phyloP scores from a whole-genome alignment of 495 filamentous ascomycete species.

The Penicillium malachiteum region DNA sequence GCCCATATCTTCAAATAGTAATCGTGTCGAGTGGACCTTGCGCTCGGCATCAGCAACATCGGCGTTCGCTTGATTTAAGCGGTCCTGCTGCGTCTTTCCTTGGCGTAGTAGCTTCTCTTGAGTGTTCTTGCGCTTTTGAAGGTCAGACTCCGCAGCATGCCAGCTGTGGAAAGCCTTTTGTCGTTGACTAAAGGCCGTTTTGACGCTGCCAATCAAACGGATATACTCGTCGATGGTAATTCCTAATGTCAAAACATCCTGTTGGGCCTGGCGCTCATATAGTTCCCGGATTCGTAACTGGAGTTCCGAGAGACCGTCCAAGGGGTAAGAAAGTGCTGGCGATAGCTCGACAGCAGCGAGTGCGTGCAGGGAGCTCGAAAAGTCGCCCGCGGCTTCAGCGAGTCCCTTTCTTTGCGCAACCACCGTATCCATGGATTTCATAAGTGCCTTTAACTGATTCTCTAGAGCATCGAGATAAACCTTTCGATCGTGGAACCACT shows the following conservation, averaged over 20 bases:
- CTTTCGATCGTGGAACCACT: conserved; percentile 98
- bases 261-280: conserved; percentile 94
- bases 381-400: conserved; percentile 88
- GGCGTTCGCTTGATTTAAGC: conserved; percentile 83
- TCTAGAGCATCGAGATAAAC: conserved; percentile 94
- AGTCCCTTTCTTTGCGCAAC: conserved; percentile 88
- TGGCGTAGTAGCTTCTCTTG: conserved; percentile 93
- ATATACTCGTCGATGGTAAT: conserved; percentile 99
- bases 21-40: conserved; percentile 83
- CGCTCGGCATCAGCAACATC: conserved; percentile 92
- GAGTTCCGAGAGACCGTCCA: conserved; percentile 87
- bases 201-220: conserved; percentile 87
- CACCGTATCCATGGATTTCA: conserved; percentile 91
- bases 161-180: conserved; percentile 94
- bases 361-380: conserved; percentile 85
- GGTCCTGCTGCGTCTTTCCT: conserved; percentile 92
- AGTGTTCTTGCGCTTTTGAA: conserved; percentile 77
- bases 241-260: conserved; percentile 92
- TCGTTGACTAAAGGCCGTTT: conserved; percentile 85
- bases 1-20: conserved; percentile 98
- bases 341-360: conserved; percentile 87
- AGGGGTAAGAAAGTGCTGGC: conserved; percentile 78
- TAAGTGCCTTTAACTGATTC: conserved; percentile 87
- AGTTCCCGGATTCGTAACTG: conserved; percentile 92
- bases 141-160: conserved; percentile 83